phyloP scores from a whole-genome alignment of 768 basidiomycete genomes.

The Coprinopsis sp. region DNA sequence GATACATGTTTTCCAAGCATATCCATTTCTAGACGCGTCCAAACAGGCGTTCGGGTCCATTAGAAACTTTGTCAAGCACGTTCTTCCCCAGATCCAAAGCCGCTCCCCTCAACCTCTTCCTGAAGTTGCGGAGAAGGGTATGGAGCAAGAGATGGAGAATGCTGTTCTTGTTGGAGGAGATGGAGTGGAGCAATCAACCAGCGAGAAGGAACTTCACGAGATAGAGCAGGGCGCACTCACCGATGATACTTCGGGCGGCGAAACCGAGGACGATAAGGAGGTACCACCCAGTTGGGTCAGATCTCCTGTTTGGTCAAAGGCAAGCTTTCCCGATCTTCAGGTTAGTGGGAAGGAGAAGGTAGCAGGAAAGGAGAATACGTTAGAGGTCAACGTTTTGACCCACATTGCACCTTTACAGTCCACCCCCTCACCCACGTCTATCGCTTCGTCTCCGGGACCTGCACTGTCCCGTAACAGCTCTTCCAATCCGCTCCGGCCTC shows the following conservation, averaged over 20 bases:
- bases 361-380: no score
- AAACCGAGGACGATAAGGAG: constrained; percentile 27
- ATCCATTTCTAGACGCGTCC: constrained; percentile 69
- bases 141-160: constrained; percentile 69
- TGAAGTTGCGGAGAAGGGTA: constrained; percentile 48
- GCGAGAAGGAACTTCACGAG: constrained; percentile 36
- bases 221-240: constrained; percentile 23
- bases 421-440: no score
- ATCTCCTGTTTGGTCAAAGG: constrained; percentile 26
- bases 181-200: constrained; percentile 50
- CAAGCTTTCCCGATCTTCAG: no score
- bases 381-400: no score
- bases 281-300: constrained; percentile 47
- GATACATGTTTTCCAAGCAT: constrained; percentile 90
- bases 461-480: constrained; percentile 4
- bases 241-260: constrained; percentile 28
- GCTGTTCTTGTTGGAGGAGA: constrained; percentile 71
- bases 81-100: constrained; percentile 50
- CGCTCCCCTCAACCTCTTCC: constrained; percentile 50
- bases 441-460: no score
- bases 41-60: constrained; percentile 68
- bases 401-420: no score
- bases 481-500: constrained; percentile 12
- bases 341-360: no score
- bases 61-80: constrained; percentile 59